phyloP scores from a whole-genome alignment of 2,329 filamentous ascomycete species.

The Phyllosticta capitalensis region DNA sequence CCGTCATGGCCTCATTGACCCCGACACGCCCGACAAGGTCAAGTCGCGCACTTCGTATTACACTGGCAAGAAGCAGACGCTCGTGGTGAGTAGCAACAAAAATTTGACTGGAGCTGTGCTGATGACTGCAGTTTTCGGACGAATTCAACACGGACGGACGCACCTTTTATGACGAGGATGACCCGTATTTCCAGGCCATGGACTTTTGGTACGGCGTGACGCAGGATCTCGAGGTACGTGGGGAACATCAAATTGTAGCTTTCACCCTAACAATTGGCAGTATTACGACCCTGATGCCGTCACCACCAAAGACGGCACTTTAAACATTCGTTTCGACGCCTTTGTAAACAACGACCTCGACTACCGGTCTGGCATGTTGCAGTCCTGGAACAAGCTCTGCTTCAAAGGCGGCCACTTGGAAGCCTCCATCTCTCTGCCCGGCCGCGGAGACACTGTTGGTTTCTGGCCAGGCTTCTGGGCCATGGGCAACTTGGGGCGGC shows the following conservation, averaged over 20 bases:
- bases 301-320: conserved; percentile 50
- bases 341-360: conserved; percentile 56
- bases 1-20: conserved; percentile 53
- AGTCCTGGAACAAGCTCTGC: conserved; percentile 65
- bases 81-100: conserved; percentile 41
- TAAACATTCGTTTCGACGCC: conserved; percentile 56
- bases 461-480: conserved; percentile 72
- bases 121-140: conserved; percentile 49
- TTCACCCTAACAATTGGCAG: conserved; percentile 24
- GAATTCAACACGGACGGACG: conserved; percentile 60
- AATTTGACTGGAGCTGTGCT: conserved; percentile 1
- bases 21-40: conserved; percentile 52
- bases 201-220: conserved; percentile 67
- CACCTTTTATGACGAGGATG: conserved; percentile 62
- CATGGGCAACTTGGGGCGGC: conserved; percentile 63
- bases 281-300: conserved; percentile 64
- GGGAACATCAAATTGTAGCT: not conserved
- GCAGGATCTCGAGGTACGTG: conserved; percentile 52
- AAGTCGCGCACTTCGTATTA: conserved; percentile 47
- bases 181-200: conserved; percentile 58
- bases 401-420: conserved; percentile 63
- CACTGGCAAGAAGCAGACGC: conserved; percentile 48
- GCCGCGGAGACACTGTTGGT: conserved; percentile 54
- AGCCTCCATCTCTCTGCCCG: conserved; percentile 60
- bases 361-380: conserved; percentile 64